Conservation (phyloP, 108 stramenopile genomes). For the Skeletonema menzelii region DNA sequence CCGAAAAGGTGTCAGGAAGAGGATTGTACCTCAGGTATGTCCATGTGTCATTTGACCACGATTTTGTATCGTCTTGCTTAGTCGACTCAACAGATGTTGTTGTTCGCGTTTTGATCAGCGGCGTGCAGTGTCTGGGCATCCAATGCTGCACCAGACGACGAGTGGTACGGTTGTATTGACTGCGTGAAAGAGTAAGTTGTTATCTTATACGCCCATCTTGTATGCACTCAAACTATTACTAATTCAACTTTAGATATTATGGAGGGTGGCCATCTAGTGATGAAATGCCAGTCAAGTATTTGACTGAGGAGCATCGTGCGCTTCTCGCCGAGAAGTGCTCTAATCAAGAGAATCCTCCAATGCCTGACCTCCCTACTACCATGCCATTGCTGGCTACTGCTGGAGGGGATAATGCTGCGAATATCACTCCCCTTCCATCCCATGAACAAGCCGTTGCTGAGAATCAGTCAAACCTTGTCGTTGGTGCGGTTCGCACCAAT, state of each 20-base stretch:
- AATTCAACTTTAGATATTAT: constrained; percentile 34
- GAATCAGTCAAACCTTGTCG: constrained; percentile 28
- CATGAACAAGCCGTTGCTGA: constrained; percentile 18
- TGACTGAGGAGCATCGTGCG: constrained; percentile 53
- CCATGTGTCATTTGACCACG: neutral
- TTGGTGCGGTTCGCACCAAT: constrained; percentile 16
- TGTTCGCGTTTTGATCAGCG: neutral
- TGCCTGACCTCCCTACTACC: constrained; percentile 50
- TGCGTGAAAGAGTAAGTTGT: constrained; percentile 36
- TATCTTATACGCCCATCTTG: too few species aligned
- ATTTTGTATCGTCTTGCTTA: neutral
- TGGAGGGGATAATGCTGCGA: constrained; percentile 5
- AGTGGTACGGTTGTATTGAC: constrained; percentile 59
- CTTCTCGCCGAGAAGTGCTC: constrained; percentile 66
- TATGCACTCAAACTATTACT: neutral
- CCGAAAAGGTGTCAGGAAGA: neutral
- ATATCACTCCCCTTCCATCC: constrained; percentile 53
- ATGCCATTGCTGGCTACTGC: constrained; percentile 26
- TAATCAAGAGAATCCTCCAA: constrained; percentile 32
- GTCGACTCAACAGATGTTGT: neutral
- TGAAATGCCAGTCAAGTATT: constrained; percentile 52
- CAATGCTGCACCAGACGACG: constrained; percentile 9
- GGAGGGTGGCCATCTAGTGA: constrained; percentile 62
- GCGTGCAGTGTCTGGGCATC: constrained; percentile 43
- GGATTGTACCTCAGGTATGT: neutral